Percentiles rank a stretch among this genome's conserved stretches.
Evolutionary conservation across 495 filamentous ascomycete genomes (phyloP).

Genomic region (Aspergillus sclerotiicarbonarius): DNA sequence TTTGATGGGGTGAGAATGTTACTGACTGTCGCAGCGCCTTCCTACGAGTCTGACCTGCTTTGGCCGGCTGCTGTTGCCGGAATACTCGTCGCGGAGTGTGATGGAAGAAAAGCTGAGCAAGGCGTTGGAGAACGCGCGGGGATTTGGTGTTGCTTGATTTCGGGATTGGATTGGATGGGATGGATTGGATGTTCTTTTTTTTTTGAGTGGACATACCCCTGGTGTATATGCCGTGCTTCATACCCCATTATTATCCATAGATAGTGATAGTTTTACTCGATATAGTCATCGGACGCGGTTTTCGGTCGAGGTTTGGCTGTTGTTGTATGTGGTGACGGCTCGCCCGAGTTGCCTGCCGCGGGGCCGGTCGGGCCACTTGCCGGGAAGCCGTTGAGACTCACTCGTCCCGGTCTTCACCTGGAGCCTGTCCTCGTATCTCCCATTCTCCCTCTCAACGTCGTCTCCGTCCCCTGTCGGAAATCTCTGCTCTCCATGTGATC

Average conservation of each 20-base stretch:
- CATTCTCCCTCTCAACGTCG: background rate
- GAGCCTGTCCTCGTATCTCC: background rate
- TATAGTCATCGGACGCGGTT: background rate
- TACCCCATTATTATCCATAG: background rate
- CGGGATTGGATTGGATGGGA: background rate
- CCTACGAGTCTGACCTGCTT: slow-evolving; percentile 90
- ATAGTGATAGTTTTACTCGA: background rate
- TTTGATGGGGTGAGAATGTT: slow-evolving; percentile 16
- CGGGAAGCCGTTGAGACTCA: background rate
- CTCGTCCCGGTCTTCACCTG: background rate
- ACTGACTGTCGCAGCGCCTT: slow-evolving; percentile 49
- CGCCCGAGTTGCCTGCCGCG: background rate
- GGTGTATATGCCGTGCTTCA: background rate
- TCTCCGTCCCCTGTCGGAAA: background rate
- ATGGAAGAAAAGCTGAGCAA: slow-evolving; percentile 70
- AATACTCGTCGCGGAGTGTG: slow-evolving; percentile 68
- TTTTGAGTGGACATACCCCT: background rate
- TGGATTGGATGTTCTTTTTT: background rate
- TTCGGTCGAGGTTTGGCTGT: no score
- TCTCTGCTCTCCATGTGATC: background rate
- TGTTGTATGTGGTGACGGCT: background rate
- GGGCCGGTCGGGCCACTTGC: background rate
- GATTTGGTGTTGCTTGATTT: slow-evolving; percentile 73
- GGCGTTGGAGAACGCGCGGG: slow-evolving; percentile 85
- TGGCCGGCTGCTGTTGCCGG: slow-evolving; percentile 77